Base-by-base conservation (phyloP, 2,329 filamentous ascomycete species). In the Elsinoe australis region DNA sequence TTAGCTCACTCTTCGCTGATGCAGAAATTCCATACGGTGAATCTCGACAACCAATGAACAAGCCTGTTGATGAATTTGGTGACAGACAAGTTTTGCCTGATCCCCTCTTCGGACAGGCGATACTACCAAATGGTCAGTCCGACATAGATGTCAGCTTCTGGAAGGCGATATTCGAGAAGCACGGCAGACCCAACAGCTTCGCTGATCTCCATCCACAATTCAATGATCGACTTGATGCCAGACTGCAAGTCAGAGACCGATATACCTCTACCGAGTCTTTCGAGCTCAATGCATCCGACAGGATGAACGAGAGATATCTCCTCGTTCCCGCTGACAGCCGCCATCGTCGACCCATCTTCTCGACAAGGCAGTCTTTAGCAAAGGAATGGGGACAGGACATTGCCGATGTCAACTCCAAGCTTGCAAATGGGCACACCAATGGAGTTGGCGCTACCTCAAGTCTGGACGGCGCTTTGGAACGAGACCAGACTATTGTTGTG, bases 1-100 rank as follows among this genome's bases (percentile, higher is more conserved):
- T 73, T 26, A 71, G 69, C 33, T 69, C 70, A 5, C 63, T 66
- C 2, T 71, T 73, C 51, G 58, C 62, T 8, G 62, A 68, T 51
- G 61, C 58, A 53, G 58, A 58, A 52, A 66, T 60, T n/a, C 59
- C 61, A 5, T 52, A 39, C 2, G 59, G 62, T 4, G 59, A 59
- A 28, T 50, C 34, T 7, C 52, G 61, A 14, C 44, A 44, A 9
- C 53, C 53, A 12, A 51, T 51, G 5, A 59, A 59, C 9, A 72
- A 72, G 52, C 38, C 51, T 2, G 46, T 53, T 5, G 61, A 66
- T 39, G 53, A 54, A 9, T 59, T 57, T 32, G 62, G 59, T 3
- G 61, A 67, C 35, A 52, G 57, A 17, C 56, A 59, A 36, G 55
- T 54, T 6, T 14, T 45, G 4, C 42, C 33, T 10, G 33, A 47